Evolutionary conservation across 306 rosid genomes (phyloP), one percentile per base, ranked within the genome.

Genomic region (Alnus rubra): DNA sequence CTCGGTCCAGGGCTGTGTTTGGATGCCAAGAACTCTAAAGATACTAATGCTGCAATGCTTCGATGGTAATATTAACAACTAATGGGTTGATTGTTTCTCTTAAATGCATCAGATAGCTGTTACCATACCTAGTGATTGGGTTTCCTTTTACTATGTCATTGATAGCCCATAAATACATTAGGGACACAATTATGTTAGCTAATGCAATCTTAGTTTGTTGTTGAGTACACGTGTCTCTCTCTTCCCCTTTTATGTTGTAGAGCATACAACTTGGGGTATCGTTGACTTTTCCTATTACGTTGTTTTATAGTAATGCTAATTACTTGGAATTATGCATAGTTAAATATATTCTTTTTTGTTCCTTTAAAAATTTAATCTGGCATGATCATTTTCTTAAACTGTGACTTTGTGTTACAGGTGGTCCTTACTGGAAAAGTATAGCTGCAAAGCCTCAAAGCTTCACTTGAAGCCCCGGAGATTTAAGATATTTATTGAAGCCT

Each of bases 361-460:
- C 30, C 8, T 3, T 23, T 70, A 75, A 63, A 80, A 72, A 18
- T 71, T 70, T 86, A 65, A 37, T 71, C 50, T 56, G 10, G 28
- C 81, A 76, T 83, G 78, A 68, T 42, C 78, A 30, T 55, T 73
- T 79, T 82, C 75, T 71, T 65, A 56, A 75, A 45, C 71, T 84
- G 72, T 63, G 65, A 79, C 51, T 53, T 45, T 81, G 35, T 83
- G 77, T 76, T 65, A 71, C 88, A 94, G 98, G 98, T 95, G 98
- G 98, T 92, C 98, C 53, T 92, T 95, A 83, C 81, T 95, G 84
- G 98, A 95, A 83, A 95, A 95, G 83, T 93, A 92, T 81, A 95
- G 98, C 86, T 95, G 97, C 88, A 92, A 93, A 86, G 98, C 98
- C 79, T 95, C 98, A 80, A 95, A 95, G 88, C 98, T 95, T 88